A percentile compares a stretch with the other conserved stretches of the same genome.
Conservation (phyloP, 2,329 filamentous ascomycete species). For the Trichoderma arundinaceum region DNA sequence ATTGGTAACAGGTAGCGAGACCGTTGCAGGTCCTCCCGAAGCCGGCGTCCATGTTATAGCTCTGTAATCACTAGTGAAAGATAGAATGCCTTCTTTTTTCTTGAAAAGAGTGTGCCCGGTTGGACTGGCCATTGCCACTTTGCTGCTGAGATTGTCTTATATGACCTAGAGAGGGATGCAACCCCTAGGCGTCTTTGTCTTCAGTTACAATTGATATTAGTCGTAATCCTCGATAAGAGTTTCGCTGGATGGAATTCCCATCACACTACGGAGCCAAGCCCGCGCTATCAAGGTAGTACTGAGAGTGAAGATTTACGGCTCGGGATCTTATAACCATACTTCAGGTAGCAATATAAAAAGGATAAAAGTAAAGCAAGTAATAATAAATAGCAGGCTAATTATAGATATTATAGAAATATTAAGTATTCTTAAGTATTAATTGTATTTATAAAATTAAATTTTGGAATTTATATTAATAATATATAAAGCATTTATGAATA, state of each 20-base stretch:
- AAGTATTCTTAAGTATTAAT: no score
- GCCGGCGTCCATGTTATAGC: conserved; percentile 82
- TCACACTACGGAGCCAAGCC: no score
- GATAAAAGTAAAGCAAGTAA: no score
- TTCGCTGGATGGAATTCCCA: not conserved
- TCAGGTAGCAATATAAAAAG: not conserved
- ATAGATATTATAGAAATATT: no score
- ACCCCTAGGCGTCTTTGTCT: not conserved
- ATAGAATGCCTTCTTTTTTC: conserved; percentile 90
- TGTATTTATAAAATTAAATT: no score
- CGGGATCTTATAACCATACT: not conserved
- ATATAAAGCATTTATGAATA: no score
- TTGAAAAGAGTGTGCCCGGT: conserved; percentile 80
- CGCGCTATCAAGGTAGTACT: no score
- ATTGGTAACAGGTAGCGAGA: conserved; percentile 73
- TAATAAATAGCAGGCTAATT: no score
- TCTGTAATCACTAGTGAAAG: conserved; percentile 73
- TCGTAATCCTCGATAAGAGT: not conserved
- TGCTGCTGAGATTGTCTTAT: not conserved
- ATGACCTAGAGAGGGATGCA: not conserved
- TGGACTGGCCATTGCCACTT: conserved; percentile 58
- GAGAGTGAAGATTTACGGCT: no score
- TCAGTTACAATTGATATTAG: not conserved
- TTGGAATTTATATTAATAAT: no score
- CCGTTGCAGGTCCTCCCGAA: conserved; percentile 64